phyloP scores from a whole-genome alignment of 768 basidiomycete genomes.

The Tricholoma saponaceum region DNA sequence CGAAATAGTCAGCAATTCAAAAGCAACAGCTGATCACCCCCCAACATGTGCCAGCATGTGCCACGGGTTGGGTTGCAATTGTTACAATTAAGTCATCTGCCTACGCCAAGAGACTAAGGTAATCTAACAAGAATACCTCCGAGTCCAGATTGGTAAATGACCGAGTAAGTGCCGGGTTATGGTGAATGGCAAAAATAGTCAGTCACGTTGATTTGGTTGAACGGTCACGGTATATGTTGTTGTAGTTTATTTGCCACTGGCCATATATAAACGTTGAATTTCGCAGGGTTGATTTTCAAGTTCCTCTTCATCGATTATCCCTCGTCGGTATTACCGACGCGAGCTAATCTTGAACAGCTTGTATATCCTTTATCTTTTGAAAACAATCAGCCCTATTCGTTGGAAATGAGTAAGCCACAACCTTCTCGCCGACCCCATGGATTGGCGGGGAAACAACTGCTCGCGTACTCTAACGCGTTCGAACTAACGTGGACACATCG shows the following conservation, averaged over 20 bases:
- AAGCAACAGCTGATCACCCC: no score
- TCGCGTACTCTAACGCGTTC: conserved; percentile 19
- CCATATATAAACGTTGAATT: not conserved
- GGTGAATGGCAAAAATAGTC: no score
- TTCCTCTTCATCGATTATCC: not conserved
- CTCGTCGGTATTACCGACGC: not conserved
- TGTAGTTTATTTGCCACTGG: not conserved
- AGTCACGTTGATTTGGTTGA: no score
- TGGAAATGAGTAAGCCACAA: not conserved
- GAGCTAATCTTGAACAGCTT: not conserved
- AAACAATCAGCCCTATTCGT: not conserved
- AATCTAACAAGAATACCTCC: no score
- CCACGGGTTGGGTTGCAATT: no score
- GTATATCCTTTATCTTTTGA: not conserved
- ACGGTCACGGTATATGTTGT: not conserved
- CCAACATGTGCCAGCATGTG: no score
- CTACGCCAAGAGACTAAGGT: no score
- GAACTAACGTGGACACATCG: conserved; percentile 14
- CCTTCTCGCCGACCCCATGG: conserved; percentile 5
- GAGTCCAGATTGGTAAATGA: no score
- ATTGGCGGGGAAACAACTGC: conserved; percentile 5
- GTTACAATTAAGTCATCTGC: no score
- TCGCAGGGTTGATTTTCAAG: not conserved
- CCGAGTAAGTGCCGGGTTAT: no score
- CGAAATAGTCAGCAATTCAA: no score